These are phyloP conservation scores for Groenewaldozyma sp. DNA, from an alignment of 1,139 yeast genomes.

Conservation along the genomic window DNA sequence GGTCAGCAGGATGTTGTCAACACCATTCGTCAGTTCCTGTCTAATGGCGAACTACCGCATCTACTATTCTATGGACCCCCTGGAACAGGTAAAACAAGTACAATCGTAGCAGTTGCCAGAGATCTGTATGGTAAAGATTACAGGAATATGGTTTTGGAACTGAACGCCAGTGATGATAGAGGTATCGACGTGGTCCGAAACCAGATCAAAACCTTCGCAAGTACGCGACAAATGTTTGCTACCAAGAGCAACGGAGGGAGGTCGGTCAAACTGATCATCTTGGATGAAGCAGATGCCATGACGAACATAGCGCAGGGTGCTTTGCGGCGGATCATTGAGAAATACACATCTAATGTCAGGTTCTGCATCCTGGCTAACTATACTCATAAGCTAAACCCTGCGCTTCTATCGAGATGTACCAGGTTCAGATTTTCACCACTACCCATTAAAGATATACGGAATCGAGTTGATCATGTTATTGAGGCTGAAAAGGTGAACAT, in stretches of 20 bases:
- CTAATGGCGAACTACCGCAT: constrained; percentile 80
- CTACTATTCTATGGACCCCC: constrained; percentile 93
- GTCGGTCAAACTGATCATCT: constrained; percentile 69
- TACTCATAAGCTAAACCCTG: constrained; percentile 92
- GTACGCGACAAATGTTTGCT: constrained; percentile 80
- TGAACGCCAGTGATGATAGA: constrained; percentile 80
- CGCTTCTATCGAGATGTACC: constrained; percentile 88
- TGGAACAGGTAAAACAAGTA: constrained; percentile 95
- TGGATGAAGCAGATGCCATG: constrained; percentile 99
- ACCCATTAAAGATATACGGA: constrained; percentile 53
- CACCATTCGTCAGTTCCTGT: constrained; percentile 74
- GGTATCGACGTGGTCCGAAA: constrained; percentile 82
- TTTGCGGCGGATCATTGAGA: constrained; percentile 80
- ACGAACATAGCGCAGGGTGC: constrained; percentile 96
- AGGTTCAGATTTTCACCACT: constrained; percentile 89
- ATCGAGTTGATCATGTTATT: constrained; percentile 59
- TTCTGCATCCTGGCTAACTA: constrained; percentile 95
- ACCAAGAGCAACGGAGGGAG: constrained; percentile 16
- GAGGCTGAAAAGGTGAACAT: constrained; percentile 56
- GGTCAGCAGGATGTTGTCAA: constrained; percentile 85
- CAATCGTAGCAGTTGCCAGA: constrained; percentile 80
- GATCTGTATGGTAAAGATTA: constrained; percentile 86
- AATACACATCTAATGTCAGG: constrained; percentile 87
- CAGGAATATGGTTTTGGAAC: constrained; percentile 81
- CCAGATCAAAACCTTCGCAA: constrained; percentile 76